These are phyloP conservation scores for Xenoacremonium recifei DNA, from an alignment of 2,329 filamentous ascomycete genomes.

Conservation along the genomic window DNA sequence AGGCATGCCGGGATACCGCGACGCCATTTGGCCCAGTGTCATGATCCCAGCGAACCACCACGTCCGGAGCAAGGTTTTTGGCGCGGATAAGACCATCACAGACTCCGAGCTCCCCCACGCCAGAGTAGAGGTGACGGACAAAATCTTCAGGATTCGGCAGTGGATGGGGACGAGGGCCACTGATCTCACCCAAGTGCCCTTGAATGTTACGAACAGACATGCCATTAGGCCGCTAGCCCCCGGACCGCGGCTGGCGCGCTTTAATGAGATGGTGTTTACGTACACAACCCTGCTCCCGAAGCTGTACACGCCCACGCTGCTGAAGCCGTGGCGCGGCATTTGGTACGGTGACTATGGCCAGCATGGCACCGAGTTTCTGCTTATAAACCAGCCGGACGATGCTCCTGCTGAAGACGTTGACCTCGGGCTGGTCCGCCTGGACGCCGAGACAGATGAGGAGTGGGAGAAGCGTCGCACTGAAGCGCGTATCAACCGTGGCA, in stretches of 20 bases:
- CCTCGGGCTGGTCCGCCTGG: constrained; percentile 36
- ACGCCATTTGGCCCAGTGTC: constrained; percentile 82
- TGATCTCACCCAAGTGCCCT: too few relatives aligned
- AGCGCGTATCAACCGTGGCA: constrained; percentile 58
- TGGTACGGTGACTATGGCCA: constrained; percentile 89
- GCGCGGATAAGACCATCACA: too few relatives aligned
- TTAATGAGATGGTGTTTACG: too few relatives aligned
- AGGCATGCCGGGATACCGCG: too few relatives aligned
- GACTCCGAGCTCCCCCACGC: too few relatives aligned
- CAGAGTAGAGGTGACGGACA: too few relatives aligned
- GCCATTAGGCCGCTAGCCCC: constrained; percentile 19
- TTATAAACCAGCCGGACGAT: constrained; percentile 70
- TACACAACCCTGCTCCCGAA: constrained; percentile 69
- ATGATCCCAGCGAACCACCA: constrained; percentile 64
- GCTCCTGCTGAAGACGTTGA: constrained; percentile 38
- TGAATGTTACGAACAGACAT: too few relatives aligned
- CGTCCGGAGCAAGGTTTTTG: constrained; percentile 39
- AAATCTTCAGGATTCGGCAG: too few relatives aligned
- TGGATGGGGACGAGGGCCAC: too few relatives aligned
- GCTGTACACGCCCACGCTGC: constrained; percentile 75
- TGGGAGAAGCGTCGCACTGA: constrained; percentile 45
- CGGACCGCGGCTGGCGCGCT: too few relatives aligned
- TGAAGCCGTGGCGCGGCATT: constrained; percentile 84
- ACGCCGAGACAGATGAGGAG: constrained; percentile 44
- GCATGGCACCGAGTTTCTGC: constrained; percentile 85